These are phyloP conservation scores for Naganishia sp. DNA, from an alignment of 1,284 basidiomycete genomes.

Conservation along the genomic window DNA sequence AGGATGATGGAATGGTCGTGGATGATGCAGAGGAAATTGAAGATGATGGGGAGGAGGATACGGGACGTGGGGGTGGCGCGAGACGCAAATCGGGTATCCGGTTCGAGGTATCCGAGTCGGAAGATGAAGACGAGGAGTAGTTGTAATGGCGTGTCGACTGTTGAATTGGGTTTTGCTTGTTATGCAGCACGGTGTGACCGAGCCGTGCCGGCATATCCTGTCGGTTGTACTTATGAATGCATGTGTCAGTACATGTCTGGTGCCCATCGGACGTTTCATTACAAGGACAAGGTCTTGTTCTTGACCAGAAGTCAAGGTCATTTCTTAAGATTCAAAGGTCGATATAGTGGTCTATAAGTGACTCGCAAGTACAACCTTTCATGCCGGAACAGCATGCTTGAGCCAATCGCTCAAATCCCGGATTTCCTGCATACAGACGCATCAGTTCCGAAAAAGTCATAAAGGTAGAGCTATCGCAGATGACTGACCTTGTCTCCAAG, in stretches of 20 bases:
- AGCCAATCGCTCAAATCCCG: conserved; percentile 29
- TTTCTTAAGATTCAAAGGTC: too few species aligned
- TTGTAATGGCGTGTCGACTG: neutral
- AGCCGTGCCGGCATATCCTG: too few species aligned
- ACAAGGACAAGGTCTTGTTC: too few species aligned
- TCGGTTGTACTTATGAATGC: neutral
- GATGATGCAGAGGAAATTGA: conserved; percentile 31
- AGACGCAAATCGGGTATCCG: conserved; percentile 14
- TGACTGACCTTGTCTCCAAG: conserved; percentile 36
- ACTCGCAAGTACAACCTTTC: neutral
- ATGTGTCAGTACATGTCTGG: neutral
- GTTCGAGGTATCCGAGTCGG: conserved; percentile 38
- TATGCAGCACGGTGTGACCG: too few species aligned
- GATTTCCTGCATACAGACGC: conserved; percentile 14
- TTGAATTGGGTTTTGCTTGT: too few species aligned
- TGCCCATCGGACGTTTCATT: too few species aligned
- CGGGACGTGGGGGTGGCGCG: conserved; percentile 18
- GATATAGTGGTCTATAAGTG: neutral
- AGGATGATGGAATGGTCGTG: conserved; percentile 17
- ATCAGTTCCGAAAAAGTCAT: neutral
- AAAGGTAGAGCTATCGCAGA: neutral
- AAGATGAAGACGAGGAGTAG: conserved; percentile 47
- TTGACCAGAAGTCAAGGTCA: too few species aligned
- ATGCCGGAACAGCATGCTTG: conserved; percentile 25
- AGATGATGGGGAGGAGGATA: conserved; percentile 25